Percentiles rank a stretch among this genome's conserved stretches.
These are phyloP conservation scores for Monosporascus sp. DNA, from an alignment of 2,329 filamentous ascomycete genomes.

Conservation along the genomic window DNA sequence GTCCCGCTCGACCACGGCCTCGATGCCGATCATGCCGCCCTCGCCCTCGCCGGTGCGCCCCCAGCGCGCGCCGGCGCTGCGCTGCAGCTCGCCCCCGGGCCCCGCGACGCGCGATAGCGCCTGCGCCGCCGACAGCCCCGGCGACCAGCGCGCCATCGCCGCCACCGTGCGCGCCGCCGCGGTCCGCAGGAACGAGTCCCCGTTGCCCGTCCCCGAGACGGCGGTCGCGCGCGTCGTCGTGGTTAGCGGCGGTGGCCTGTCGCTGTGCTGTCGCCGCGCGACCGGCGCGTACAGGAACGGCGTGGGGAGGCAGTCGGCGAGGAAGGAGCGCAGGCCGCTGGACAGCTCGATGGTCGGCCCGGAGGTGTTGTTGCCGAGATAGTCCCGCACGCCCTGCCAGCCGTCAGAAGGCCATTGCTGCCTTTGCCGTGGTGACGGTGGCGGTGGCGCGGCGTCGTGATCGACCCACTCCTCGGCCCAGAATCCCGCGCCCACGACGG, in stretches of 20 bases:
- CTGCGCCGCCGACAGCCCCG: conserved; percentile 39
- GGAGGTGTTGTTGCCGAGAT: conserved; percentile 7
- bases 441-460: conserved; percentile 25
- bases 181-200: conserved; percentile 76
- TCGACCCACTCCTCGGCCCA: conserved; percentile 83
- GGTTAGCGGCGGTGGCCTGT: not conserved
- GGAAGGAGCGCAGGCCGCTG: conserved; percentile 37
- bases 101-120: conserved; percentile 65
- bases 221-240: conserved; percentile 43
- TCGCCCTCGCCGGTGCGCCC: conserved; percentile 69
- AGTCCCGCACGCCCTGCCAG: conserved; percentile 14
- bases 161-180: conserved; percentile 67
- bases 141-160: conserved; percentile 62
- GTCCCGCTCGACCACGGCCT: conserved; percentile 46
- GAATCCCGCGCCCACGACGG: conserved; percentile 76
- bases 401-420: not conserved
- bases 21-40: conserved; percentile 81
- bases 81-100: conserved; percentile 65
- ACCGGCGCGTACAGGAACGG: conserved; percentile 35
- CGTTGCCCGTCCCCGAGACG: conserved; percentile 78
- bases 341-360: conserved; percentile 34
- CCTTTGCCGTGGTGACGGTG: too few species aligned
- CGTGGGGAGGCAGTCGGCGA: conserved; percentile 57
- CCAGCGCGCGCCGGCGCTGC: conserved; percentile 70
- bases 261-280: not conserved